Percentiles rank a stretch among this genome's conserved stretches.
Conservation (phyloP, 2,329 filamentous ascomycete genomes). For the Paecilomyces sp. region DNA sequence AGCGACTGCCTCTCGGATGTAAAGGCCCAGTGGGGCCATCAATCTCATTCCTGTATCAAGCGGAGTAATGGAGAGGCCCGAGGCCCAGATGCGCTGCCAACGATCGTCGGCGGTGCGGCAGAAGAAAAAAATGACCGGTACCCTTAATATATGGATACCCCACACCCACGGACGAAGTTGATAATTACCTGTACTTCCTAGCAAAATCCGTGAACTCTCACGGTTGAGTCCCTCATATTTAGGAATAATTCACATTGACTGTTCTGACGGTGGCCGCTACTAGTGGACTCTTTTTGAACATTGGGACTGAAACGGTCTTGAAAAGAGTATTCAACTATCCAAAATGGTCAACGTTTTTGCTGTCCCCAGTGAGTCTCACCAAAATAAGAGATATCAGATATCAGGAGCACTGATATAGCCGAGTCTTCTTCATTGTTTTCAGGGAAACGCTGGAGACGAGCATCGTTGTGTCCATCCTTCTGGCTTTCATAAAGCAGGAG, state of each 20-base stretch:
- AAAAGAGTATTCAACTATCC: background rate
- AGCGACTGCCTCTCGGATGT: too few relatives aligned
- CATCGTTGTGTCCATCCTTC: slow-evolving; percentile 79
- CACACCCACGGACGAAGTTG: background rate
- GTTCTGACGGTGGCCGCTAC: background rate
- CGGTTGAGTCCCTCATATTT: background rate
- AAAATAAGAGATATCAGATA: background rate
- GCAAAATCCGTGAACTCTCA: too few relatives aligned
- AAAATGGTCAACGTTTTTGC: slow-evolving; percentile 67
- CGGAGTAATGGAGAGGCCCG: background rate
- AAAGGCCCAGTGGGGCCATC: background rate
- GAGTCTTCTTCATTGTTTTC: slow-evolving; percentile 39
- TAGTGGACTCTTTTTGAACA: background rate
- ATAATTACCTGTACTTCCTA: background rate
- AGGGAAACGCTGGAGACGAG: slow-evolving; percentile 76
- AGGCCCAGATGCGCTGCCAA: background rate
- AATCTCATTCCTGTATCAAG: background rate
- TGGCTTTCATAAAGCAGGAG: slow-evolving; percentile 78
- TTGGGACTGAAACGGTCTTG: background rate
- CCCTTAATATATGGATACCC: background rate
- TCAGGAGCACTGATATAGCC: background rate
- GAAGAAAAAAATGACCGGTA: background rate
- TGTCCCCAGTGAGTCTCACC: slow-evolving; percentile 48
- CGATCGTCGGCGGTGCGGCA: background rate
- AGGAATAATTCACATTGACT: background rate